These are phyloP conservation scores for Avena atlantica DNA, from an alignment of 176 grass and related monocot genomes.

Conservation along the genomic window DNA sequence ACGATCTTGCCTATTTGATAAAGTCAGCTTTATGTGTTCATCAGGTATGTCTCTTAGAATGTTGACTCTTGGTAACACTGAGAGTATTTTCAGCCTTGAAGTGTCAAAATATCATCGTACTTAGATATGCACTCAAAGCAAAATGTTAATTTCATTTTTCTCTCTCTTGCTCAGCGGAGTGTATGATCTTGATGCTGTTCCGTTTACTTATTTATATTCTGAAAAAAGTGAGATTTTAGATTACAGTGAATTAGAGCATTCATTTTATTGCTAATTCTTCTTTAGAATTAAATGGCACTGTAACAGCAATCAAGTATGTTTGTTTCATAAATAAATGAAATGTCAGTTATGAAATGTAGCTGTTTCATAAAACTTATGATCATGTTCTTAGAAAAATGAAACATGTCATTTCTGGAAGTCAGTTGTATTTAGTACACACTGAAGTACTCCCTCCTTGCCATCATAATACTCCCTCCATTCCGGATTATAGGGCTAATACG, in stretches of 20 bases:
- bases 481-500: no score
- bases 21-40: conserved; percentile 75
- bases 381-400: conserved; percentile 16
- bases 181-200: conserved; percentile 5
- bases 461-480: no score
- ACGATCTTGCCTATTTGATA: conserved; percentile 73
- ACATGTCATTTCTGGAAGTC: not conserved
- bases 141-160: conserved; percentile 3
- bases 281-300: not conserved
- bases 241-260: not conserved
- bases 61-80: not conserved
- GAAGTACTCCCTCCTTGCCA: no score
- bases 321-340: conserved; percentile 8
- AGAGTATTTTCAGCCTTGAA: conserved; percentile 12
- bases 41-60: conserved; percentile 61
- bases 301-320: not conserved
- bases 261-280: not conserved
- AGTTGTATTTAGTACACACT: not conserved
- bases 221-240: conserved; percentile 14
- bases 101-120: not conserved
- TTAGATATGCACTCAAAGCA: not conserved
- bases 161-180: not conserved
- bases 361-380: conserved; percentile 8
- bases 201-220: not conserved
- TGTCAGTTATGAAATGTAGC: not conserved